Percentiles rank a stretch among this genome's conserved stretches.
Conservation (phyloP, 2,329 filamentous ascomycete species). For the Trichophyton simii region DNA sequence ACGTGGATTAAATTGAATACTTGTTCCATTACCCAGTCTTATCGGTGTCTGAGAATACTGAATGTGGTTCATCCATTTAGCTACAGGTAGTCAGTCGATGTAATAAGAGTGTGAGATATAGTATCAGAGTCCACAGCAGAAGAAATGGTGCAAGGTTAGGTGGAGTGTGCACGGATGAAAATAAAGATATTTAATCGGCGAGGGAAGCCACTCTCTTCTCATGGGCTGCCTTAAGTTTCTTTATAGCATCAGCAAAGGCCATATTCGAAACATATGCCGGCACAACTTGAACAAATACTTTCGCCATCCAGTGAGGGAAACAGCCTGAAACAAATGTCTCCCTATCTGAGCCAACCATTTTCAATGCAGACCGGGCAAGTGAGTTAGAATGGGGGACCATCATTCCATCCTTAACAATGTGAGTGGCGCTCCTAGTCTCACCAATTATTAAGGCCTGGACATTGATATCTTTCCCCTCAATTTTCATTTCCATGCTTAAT, state of each 20-base stretch:
- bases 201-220: neutral
- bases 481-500: conserved; percentile 33
- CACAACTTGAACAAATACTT: conserved; percentile 6
- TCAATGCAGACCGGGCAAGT: conserved; percentile 23
- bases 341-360: conserved; percentile 25
- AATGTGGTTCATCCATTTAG: too few species aligned
- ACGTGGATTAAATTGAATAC: neutral
- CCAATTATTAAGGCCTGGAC: conserved; percentile 29
- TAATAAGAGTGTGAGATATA: too few species aligned
- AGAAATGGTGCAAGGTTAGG: too few species aligned
- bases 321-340: conserved; percentile 21
- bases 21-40: neutral
- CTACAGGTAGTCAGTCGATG: too few species aligned
- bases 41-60: too few species aligned
- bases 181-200: neutral
- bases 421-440: conserved; percentile 20
- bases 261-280: conserved; percentile 1
- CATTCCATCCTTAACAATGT: conserved; percentile 16
- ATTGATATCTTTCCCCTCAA: conserved; percentile 27
- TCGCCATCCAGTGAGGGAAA: conserved; percentile 23
- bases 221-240: neutral
- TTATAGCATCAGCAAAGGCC: neutral
- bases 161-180: too few species aligned
- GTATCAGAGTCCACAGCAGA: too few species aligned
- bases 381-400: conserved; percentile 20